Evolutionary conservation across 805 yeast genomes (phyloP), one percentile per base, ranked within the genome.

Genomic region (Vanderwaltozyma verrucispora): DNA sequence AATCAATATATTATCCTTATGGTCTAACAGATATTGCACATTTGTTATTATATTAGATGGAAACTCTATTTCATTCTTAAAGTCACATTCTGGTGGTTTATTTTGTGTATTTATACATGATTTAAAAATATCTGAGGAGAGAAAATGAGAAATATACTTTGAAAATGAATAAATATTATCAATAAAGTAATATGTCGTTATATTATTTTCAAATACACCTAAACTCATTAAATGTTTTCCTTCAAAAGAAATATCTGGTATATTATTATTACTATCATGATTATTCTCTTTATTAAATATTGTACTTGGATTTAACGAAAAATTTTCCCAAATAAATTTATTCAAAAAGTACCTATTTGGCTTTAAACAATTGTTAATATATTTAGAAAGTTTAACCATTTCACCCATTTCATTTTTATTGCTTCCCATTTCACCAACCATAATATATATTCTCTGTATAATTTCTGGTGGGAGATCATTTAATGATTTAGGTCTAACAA

Each of bases 291-390:
- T n/a, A n/a, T n/a, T n/a, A n/a, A n/a, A n/a, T n/a, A n/a, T n/a
- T n/a, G n/a, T n/a, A 11, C 11, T 24, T 24, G 13, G 27, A 24
- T 24, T 12, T 8, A 8, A 12, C 11, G 31, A 21, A 28, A 32
- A 41, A 26, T 42, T 42, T 18, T 37, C 39, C 25, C 28, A 25
- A 15, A 40, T 18, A 13, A 16, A 23, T 17, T 13, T 12, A 3
- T 13, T 25, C 32, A 46, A 9, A 30, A 51, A 37, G 19, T 37
- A 41, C 19, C 29, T 27, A 3, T 46, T 41, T 2, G 53, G 54
- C 16, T 35, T 30, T 21, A 57, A 40, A 27, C 40, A 37, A 4
- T 32, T 16, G 14, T 44, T 30, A 28, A 54, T 48, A 32, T 37
- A 44, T 30, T 33, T 45, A 33, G 48, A 50, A 34, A 51, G 26